phyloP scores from a whole-genome alignment of 2,329 filamentous ascomycete genomes.

The Neonectria faginata region DNA sequence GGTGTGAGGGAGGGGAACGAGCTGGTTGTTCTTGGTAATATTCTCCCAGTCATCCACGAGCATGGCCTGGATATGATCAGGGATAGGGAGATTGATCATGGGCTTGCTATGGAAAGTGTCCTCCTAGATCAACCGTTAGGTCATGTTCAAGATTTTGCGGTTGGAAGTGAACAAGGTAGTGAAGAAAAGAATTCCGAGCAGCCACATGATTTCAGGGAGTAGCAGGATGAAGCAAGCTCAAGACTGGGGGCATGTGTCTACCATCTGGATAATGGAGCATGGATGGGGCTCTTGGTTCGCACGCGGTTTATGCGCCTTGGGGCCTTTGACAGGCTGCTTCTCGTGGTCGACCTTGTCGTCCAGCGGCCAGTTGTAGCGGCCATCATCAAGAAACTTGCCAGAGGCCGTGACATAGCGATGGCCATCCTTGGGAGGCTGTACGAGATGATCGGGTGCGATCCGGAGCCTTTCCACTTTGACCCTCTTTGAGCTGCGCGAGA shows the following conservation, averaged over 20 bases:
- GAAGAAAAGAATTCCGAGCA: background rate
- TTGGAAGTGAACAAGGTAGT: background rate
- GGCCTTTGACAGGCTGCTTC: background rate
- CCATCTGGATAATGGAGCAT: constrained; percentile 27
- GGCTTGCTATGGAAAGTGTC: constrained; percentile 87
- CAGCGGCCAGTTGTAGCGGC: constrained; percentile 31
- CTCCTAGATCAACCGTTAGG: constrained; percentile 69
- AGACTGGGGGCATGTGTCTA: constrained; percentile 26
- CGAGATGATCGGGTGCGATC: constrained; percentile 30
- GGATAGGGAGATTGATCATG: constrained; percentile 86
- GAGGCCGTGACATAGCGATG: constrained; percentile 31
- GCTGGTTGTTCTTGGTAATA: constrained; percentile 92
- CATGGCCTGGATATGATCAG: constrained; percentile 89
- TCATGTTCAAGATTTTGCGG: background rate
- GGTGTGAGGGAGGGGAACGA: constrained; percentile 84
- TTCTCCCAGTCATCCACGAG: constrained; percentile 99
- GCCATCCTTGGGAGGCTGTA: constrained; percentile 13
- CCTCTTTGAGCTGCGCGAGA: constrained; percentile 6
- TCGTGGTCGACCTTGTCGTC: constrained; percentile 15
- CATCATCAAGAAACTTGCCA: constrained; percentile 22
- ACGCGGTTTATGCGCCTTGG: background rate
- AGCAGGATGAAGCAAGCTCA: background rate
- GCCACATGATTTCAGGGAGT: constrained; percentile 7
- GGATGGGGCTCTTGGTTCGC: constrained; percentile 21
- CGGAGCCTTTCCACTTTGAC: constrained; percentile 26